A percentile compares a stretch with the other conserved stretches of the same genome.
phyloP scores from a whole-genome alignment of 225 moss, liverwort and hornwort genomes.

The Bryum argenteum region DNA sequence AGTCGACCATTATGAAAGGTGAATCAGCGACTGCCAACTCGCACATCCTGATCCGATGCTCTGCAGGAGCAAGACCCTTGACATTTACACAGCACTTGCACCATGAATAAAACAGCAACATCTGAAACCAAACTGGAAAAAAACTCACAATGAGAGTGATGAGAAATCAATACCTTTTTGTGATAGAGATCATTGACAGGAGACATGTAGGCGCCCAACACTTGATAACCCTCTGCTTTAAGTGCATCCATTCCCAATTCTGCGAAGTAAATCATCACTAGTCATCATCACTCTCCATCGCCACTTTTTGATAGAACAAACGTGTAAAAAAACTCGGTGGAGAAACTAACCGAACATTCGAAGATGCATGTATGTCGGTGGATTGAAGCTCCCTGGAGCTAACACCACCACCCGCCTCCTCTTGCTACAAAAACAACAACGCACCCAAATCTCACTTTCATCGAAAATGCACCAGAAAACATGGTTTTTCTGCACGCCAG shows the following conservation, averaged over 20 bases:
- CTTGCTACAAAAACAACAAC: conserved; percentile 55
- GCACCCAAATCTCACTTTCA: no score
- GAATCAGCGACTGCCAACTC: conserved; percentile 89
- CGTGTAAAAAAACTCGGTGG: not conserved
- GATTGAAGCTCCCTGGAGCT: conserved; percentile 88
- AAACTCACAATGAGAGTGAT: not conserved
- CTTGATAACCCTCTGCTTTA: conserved; percentile 78
- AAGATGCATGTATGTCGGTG: conserved; percentile 97
- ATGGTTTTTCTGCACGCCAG: no score
- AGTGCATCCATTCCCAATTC: conserved; percentile 93
- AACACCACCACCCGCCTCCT: conserved; percentile 77
- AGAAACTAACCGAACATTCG: conserved; percentile 87
- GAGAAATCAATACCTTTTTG: conserved; percentile 72
- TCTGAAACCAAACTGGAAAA: conserved; percentile 17
- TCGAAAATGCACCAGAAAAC: no score
- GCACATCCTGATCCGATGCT: conserved; percentile 89
- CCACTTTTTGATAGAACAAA: not conserved
- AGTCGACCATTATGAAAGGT: conserved; percentile 88
- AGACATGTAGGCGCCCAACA: conserved; percentile 91
- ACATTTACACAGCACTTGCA: conserved; percentile 42
- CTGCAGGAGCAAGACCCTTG: conserved; percentile 94
- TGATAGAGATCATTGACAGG: conserved; percentile 84
- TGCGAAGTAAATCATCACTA: conserved; percentile 25
- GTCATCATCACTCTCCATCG: not conserved
- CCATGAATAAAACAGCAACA: conserved; percentile 5